A percentile compares a stretch with the other conserved stretches of the same genome.
Evolutionary conservation across 139 green algal species (phyloP).

Genomic region (Edaphochlamys debaryana): DNA sequence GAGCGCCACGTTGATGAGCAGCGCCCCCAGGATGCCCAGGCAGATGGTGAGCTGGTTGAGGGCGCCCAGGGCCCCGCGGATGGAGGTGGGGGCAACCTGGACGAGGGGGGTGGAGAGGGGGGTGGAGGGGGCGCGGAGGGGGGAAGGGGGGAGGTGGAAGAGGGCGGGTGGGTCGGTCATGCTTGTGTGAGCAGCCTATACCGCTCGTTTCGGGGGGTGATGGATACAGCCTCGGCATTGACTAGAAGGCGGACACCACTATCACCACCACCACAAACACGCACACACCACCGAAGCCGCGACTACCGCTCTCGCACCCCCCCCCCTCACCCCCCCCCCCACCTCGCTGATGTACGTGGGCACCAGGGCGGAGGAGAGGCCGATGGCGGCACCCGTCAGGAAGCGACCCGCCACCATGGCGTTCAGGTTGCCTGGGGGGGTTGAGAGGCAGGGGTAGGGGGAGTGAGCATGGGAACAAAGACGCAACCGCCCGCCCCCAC

Average conservation of each 20-base stretch:
- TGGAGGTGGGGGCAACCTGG: slow-evolving; percentile 84
- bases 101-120: not conserved
- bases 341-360: slow-evolving; percentile 96
- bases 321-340: not conserved
- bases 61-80: slow-evolving; percentile 87
- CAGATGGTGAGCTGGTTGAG: slow-evolving; percentile 98
- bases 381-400: slow-evolving; percentile 91
- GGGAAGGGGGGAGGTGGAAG: too few species aligned
- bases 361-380: slow-evolving; percentile 89
- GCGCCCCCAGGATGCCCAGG: slow-evolving; percentile 92
- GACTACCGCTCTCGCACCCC: too few species aligned
- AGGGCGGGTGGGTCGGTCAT: too few species aligned
- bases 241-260: too few species aligned
- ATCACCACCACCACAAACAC: too few species aligned
- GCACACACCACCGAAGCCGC: too few species aligned
- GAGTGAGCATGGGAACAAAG: too few species aligned
- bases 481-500: too few species aligned
- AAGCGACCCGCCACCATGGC: slow-evolving; percentile 83
- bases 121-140: not conserved
- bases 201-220: too few species aligned
- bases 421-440: slow-evolving; percentile 55
- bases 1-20: slow-evolving; percentile 89
- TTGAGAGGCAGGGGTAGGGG: too few species aligned
- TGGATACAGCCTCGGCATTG: too few species aligned
- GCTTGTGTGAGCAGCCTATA: too few species aligned